Evolutionary conservation across 78 protist species (phyloP).

Genomic region (Dictyostelium firmibasis): DNA sequence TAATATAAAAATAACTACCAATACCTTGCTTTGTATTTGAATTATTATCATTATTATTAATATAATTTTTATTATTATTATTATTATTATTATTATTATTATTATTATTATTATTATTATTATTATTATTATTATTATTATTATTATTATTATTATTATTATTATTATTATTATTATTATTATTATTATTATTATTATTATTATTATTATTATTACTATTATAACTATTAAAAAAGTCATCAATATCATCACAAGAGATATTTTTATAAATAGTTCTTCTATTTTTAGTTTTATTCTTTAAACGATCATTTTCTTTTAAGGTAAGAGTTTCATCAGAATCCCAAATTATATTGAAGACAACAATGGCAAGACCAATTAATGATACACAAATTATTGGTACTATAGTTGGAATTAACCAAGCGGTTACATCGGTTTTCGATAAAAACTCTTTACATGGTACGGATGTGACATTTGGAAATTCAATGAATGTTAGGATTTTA

Average conservation of each 20-base stretch:
- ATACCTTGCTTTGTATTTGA: neutral
- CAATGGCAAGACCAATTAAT: neutral
- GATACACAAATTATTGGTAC: neutral
- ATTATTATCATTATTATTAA: neutral
- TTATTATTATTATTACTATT: too few relatives aligned
- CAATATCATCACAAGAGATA: neutral
- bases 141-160: neutral
- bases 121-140: neutral
- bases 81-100: neutral
- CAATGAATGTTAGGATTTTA: neutral
- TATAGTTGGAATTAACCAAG: neutral
- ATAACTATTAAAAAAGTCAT: neutral
- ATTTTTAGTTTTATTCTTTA: neutral
- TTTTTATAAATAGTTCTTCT: neutral
- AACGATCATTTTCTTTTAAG: neutral
- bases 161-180: neutral
- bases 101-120: neutral
- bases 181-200: too few relatives aligned
- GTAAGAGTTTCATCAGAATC: neutral
- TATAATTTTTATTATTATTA: too few relatives aligned
- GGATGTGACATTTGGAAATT: neutral
- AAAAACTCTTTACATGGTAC: neutral
- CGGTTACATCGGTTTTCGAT: neutral
- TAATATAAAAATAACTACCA: neutral
- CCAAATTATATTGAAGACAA: neutral